phyloP scores from a whole-genome alignment of 2,329 filamentous ascomycete species.

The Meredithiella fracta region DNA sequence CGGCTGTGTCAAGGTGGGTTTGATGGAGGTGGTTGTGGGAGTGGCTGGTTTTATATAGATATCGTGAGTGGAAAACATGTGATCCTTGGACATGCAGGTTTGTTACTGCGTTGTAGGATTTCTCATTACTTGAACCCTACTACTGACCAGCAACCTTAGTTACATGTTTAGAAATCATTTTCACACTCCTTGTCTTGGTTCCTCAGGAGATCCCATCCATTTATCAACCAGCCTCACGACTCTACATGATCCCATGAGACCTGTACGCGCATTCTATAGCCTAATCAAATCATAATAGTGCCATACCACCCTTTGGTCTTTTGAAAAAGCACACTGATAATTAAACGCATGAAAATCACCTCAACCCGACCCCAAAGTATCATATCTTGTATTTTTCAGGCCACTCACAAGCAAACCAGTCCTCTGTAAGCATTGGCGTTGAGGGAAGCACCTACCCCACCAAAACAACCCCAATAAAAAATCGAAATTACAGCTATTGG shows the following conservation, averaged over 20 bases:
- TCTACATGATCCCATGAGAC: background rate
- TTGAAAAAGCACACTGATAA: too few species aligned
- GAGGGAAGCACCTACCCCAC: background rate
- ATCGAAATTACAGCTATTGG: background rate
- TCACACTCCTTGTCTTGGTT: too few species aligned
- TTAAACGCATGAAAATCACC: too few species aligned
- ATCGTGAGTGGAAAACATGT: background rate
- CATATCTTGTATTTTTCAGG: too few species aligned
- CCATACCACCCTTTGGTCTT: too few species aligned
- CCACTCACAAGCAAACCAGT: too few species aligned
- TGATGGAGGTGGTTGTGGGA: background rate
- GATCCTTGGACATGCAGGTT: background rate
- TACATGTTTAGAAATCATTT: too few species aligned
- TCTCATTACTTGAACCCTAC: too few species aligned
- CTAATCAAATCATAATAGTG: background rate
- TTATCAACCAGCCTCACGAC: background rate
- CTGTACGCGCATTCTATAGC: background rate
- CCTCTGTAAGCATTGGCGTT: too few species aligned
- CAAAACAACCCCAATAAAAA: background rate
- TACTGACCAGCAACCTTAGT: background rate
- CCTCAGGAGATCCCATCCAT: background rate
- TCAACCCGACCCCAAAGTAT: too few species aligned
- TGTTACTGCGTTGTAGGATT: background rate
- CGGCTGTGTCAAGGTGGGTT: background rate
- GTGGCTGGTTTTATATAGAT: background rate